Conservation (phyloP, 1,284 basidiomycete genomes). For the Neonothopanus nambi region DNA sequence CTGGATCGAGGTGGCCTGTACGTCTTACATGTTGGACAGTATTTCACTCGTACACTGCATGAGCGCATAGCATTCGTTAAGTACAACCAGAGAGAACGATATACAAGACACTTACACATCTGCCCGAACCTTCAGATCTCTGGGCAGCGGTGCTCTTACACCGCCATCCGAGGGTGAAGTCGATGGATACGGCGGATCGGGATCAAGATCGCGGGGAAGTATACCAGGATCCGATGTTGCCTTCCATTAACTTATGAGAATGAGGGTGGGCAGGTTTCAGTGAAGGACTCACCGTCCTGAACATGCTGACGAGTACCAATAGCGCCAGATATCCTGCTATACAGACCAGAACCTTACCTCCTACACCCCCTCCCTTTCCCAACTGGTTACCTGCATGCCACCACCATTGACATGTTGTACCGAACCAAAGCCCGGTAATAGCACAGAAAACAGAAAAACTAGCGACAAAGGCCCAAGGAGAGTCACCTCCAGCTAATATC, state of each 20-base stretch:
- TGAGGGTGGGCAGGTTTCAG: background rate
- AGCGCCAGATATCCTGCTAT: constrained; percentile 77
- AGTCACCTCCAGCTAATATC: constrained; percentile 83
- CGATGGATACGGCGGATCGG: constrained; percentile 73
- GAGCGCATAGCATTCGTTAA: too few relatives aligned
- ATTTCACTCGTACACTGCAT: constrained; percentile 83
- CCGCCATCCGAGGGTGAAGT: constrained; percentile 61
- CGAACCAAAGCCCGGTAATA: constrained; percentile 79
- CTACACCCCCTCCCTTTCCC: constrained; percentile 1
- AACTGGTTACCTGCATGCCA: constrained; percentile 59
- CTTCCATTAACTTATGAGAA: constrained; percentile 33
- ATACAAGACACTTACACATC: constrained; percentile 62
- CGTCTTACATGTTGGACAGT: constrained; percentile 86
- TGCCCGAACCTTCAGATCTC: constrained; percentile 77
- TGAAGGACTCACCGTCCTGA: constrained; percentile 62
- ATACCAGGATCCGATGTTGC: constrained; percentile 89
- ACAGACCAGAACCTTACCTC: constrained; percentile 71
- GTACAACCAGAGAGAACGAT: constrained; percentile 12
- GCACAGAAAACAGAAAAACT: constrained; percentile 63
- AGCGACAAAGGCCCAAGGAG: constrained; percentile 73
- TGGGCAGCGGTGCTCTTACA: constrained; percentile 66
- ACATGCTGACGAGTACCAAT: constrained; percentile 75
- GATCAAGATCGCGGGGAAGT: constrained; percentile 82
- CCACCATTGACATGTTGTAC: constrained; percentile 84
- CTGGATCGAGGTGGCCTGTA: constrained; percentile 90